Percentiles rank a stretch among this genome's conserved stretches.
Evolutionary conservation across 257 asterid species (phyloP).

Genomic region (Solanum tacnaense): DNA sequence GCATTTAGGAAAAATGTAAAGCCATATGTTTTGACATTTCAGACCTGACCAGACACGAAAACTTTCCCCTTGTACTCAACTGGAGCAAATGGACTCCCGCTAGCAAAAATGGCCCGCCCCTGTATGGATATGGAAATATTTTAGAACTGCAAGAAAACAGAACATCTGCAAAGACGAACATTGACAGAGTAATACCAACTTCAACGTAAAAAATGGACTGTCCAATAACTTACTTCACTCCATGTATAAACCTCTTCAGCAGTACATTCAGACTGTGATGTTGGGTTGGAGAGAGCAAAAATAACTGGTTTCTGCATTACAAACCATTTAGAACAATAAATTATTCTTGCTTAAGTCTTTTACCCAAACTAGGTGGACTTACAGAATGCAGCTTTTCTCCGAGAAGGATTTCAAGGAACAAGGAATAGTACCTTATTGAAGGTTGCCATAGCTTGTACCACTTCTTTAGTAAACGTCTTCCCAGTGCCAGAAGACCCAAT

Average conservation of each 20-base stretch:
- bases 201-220: neutral
- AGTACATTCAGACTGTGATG: conserved; percentile 90
- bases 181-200: neutral
- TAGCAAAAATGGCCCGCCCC: conserved; percentile 75
- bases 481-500: conserved; percentile 96
- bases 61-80: conserved; percentile 46
- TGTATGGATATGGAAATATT: conserved; percentile 10
- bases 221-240: conserved; percentile 49
- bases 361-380: neutral
- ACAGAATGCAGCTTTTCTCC: neutral
- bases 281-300: conserved; percentile 88
- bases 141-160: neutral
- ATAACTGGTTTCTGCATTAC: conserved; percentile 68
- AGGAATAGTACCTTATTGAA: conserved; percentile 43
- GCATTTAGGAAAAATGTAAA: neutral
- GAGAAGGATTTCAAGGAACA: neutral
- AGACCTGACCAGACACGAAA: conserved; percentile 68
- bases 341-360: neutral
- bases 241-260: conserved; percentile 87
- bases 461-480: conserved; percentile 75
- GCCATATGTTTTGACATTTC: neutral
- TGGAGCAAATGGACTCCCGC: conserved; percentile 75
- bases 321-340: neutral
- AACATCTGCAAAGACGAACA: neutral
- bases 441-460: conserved; percentile 63